Conservation (phyloP, 1,139 yeast species). For the Kodamaea derodonti region DNA sequence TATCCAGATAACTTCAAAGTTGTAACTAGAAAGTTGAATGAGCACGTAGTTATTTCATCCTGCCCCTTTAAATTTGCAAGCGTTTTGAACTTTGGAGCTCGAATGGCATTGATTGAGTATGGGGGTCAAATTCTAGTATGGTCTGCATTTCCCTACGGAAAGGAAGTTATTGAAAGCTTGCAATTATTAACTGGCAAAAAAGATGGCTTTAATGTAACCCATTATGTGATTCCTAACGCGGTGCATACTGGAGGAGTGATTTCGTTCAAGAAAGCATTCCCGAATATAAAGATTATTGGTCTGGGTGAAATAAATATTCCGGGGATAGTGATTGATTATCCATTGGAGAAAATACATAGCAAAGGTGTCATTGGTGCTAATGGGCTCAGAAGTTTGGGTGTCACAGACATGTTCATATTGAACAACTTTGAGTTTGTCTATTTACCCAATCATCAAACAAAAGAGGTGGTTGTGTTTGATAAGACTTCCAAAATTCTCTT, state of each 20-base stretch:
- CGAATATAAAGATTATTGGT: conserved; percentile 46
- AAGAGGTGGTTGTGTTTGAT: conserved; percentile 23
- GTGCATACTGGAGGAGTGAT: conserved; percentile 56
- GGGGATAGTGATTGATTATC: conserved; percentile 26
- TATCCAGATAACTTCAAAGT: conserved; percentile 33
- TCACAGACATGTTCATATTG: conserved; percentile 20
- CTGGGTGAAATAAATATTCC: conserved; percentile 32
- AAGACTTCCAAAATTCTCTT: conserved; percentile 18
- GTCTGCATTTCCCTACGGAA: conserved; percentile 61
- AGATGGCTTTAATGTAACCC: conserved; percentile 30
- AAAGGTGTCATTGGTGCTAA: conserved; percentile 13
- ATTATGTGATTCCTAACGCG: conserved; percentile 48
- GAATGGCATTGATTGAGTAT: conserved; percentile 50
- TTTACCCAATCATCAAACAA: conserved; percentile 19
- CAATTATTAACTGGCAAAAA: conserved; percentile 26
- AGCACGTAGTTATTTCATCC: conserved; percentile 45
- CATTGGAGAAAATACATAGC: conserved; percentile 19
- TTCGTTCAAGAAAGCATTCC: conserved; percentile 48
- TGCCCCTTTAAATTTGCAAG: conserved; percentile 38
- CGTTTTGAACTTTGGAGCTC: conserved; percentile 51
- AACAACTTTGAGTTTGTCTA: conserved; percentile 23
- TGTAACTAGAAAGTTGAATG: conserved; percentile 40
- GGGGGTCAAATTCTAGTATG: conserved; percentile 45
- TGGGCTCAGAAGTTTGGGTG: conserved; percentile 17
- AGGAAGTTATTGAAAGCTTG: conserved; percentile 37